Evolutionary conservation across 73 alveolate genomes (phyloP).

Genomic region (Paramecium sonneborni): DNA sequence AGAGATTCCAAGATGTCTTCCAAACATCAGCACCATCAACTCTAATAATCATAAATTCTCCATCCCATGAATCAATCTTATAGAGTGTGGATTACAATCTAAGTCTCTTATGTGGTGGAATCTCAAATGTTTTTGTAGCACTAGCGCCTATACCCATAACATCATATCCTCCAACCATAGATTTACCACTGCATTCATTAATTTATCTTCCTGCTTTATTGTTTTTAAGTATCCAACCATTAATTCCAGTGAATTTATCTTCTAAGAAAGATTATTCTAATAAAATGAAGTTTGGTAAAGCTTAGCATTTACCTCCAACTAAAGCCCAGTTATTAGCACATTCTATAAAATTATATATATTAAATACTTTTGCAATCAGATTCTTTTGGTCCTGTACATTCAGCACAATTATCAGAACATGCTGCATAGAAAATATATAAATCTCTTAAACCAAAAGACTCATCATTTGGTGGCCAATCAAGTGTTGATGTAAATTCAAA

Average conservation of each 20-base stretch:
- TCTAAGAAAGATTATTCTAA: slow-evolving; percentile 39
- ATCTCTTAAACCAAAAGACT: slow-evolving; percentile 50
- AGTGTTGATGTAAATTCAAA: background rate
- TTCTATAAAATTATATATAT: background rate
- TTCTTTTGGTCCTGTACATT: slow-evolving; percentile 45
- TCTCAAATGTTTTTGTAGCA: background rate
- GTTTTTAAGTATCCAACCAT: background rate
- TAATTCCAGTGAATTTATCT: slow-evolving; percentile 40
- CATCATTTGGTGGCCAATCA: slow-evolving; percentile 36
- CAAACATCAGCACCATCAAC: slow-evolving; percentile 41
- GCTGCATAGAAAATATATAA: background rate
- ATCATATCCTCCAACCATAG: slow-evolving; percentile 46
- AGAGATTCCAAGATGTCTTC: slow-evolving; percentile 46
- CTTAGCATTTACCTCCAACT: background rate
- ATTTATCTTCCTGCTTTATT: background rate
- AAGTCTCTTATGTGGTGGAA: slow-evolving; percentile 50
- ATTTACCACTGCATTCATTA: slow-evolving; percentile 14
- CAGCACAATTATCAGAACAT: slow-evolving; percentile 44
- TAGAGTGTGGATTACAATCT: slow-evolving; percentile 4
- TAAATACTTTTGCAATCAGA: slow-evolving; percentile 8
- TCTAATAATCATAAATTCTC: background rate
- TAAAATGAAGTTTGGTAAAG: slow-evolving; percentile 21
- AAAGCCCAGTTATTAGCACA: slow-evolving; percentile 44
- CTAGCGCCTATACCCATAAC: slow-evolving; percentile 31
- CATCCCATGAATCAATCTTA: slow-evolving; percentile 55